Evolutionary conservation across 352 stramenopile genomes (phyloP), one percentile per base, ranked within the genome.

Genomic region (Plasmopara muralis): DNA sequence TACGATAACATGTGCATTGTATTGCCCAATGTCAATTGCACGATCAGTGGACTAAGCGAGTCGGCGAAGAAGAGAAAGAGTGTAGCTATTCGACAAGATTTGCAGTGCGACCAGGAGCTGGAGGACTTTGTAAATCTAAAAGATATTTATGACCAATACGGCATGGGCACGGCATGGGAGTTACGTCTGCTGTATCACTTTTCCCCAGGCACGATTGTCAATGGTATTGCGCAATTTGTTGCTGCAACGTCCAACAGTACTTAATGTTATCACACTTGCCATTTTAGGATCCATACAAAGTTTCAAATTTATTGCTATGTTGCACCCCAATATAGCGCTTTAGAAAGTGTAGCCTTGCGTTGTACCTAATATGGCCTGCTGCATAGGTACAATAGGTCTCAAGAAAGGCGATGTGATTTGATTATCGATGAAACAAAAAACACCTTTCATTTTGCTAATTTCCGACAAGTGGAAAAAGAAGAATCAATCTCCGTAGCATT

Each of bases 111-210:
- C 53, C 80, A 91, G 37, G 76, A 88, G 55, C 64, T 89, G 7
- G 71, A 87, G 47, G 68, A 87, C 62, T 83, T 72, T 56, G 60
- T 88, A 45, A 77, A 62, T 38, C 65, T 91, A 49, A 68, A 74
- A 51, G 80, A 88, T 73, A 83, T 91, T 76, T 91, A 91, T 73
- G 60, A 85, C 54, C 80, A 91, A 65, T 91, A 89, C 57, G 72
- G 65, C 44, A 83, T 79, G 67, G 74, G 74, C 51, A 76, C 59
- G 18, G 64, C 64, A 29, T 89, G 80, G 80, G 70, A 91, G 47
- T 60, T 91, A 37, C 68, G 78, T 18, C 65, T 91, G 41, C 61
- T 78, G 29, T 89, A 91, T 43, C 80, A 91, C 52, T 91, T 91
- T 55, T 88, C 79, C 8, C 40, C 54, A n/a, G 75, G 72, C 55